Evolutionary conservation across 805 yeast genomes (phyloP), one percentile per base, ranked within the genome.

Genomic region (Yarrowia porcina): DNA sequence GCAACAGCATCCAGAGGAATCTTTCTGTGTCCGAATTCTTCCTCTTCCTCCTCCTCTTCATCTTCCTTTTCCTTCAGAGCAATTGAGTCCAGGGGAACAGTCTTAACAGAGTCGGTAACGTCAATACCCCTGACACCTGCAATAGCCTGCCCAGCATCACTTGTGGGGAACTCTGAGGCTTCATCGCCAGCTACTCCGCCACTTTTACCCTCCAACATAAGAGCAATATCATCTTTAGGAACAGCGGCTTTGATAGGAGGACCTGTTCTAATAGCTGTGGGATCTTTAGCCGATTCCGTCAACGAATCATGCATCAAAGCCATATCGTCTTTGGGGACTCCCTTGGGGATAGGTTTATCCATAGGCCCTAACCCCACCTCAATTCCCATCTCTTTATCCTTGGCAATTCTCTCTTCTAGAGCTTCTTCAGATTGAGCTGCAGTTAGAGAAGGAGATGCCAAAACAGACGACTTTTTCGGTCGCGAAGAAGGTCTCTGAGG

Each of bases 241-340:
- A 49, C 56, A 13, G 36, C 15, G 2, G 39, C 30, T 4, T 21
- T 32, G 3, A 49, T 15, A 3, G 56, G 56, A n/a, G 56, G 56
- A 21, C 56, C 56, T 1, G 56, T 5, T 21, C 56, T 1, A 2
- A 33, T 39, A 3, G 17, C 13, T 2, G 28, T 8, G 3, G 56
- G 56, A 17, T 49, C 39, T 1, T 13, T 4, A 11, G 35, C 36
- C 4, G 15, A 18, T 15, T 32, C 39, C 2, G 39, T 15, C 5
- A 49, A 30, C 8, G 28, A 21, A 12, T 49, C 56, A 5, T 49
- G 56, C 39, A 49, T 4, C 20, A 49, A 8, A 9, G 56, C 56
- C 56, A 49, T 49, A 7, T 49, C 56, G 39, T 49, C 56, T 10
- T 49, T 49, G 21, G 56, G 56, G 6, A 49, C 30, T 15, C 56